phyloP scores from a whole-genome alignment of 768 basidiomycete species.

The Cyclocybe cylindracea region DNA sequence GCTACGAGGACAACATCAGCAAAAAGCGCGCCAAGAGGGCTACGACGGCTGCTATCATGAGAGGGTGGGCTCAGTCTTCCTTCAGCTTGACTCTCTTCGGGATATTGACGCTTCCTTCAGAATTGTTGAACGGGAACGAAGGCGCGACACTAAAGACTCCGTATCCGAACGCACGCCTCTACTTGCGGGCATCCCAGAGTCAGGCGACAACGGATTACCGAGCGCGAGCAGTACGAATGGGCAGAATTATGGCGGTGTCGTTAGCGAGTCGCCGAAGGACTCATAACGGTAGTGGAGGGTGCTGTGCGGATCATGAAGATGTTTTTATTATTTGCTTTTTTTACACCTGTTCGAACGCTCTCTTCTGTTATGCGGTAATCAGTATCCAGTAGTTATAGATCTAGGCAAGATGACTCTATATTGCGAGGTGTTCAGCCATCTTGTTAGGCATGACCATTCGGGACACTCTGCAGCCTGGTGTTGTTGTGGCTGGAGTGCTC shows the following conservation, averaged over 20 bases:
- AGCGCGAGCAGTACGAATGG: neutral
- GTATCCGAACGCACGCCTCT: conserved; percentile 37
- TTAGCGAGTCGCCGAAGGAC: conserved; percentile 19
- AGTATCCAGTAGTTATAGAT: no score
- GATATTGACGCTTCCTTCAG: conserved; percentile 5
- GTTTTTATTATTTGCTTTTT: no score
- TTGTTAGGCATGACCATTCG: no score
- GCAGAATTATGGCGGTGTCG: conserved; percentile 7
- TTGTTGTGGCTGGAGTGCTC: no score
- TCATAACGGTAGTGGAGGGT: conserved; percentile 1
- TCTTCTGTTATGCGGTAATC: no score
- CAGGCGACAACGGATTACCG: neutral
- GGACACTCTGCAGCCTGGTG: no score
- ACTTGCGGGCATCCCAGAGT: conserved; percentile 16
- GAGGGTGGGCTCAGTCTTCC: conserved; percentile 50
- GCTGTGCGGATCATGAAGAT: no score
- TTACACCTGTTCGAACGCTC: no score
- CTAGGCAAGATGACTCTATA: no score
- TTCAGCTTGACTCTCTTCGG: neutral
- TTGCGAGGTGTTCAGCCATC: no score
- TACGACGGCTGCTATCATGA: conserved; percentile 78
- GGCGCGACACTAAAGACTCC: conserved; percentile 24
- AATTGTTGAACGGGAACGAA: conserved; percentile 34
- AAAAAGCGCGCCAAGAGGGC: conserved; percentile 72
- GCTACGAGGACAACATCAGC: conserved; percentile 83